Evolutionary conservation across 2,329 filamentous ascomycete genomes (phyloP), one percentile per base, ranked within the genome.

Genomic region (Sarocladium strictum): DNA sequence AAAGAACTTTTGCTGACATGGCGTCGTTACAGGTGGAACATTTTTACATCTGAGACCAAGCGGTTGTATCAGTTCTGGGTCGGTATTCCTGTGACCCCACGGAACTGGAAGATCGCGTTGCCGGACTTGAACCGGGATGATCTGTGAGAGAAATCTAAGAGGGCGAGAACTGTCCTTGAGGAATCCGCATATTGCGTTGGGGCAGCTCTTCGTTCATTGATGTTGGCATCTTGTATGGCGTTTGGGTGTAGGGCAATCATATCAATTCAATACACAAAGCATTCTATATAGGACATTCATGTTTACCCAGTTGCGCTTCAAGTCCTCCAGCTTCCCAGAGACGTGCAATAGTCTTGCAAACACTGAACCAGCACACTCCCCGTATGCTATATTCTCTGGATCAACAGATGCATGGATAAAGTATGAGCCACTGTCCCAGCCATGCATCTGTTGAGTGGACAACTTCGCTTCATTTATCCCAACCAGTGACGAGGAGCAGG

Each of bases 21-120:
- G 17, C 12, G 3, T 32, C 9, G 40, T 4, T 35, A 19, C 55
- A 78, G 76, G 1, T 77, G 67, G 61, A 53, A 70, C 12, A 73
- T 82, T 27, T 14, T 74, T n/a, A 61, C 65, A 3, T 69, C 71
- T 0, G 80, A 83, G 60, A 52, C 73, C 2, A 57, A 64, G 15
- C 74, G 80, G 3, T 60, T 78, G 6, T 79, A 72, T 67, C 74
- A 78, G 56, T 72, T 67, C 57, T 83, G 76, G 61, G 66, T 83
- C 17, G 80, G 80, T 15, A 67, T 82, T 47, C 79, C 80, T 1
- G 72, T 81, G 15, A 65, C 62, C 3, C 76, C 75, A 1, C 69
- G 79, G 54, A 69, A 63, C 38, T 83, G 79, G 76, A 68, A 62
- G 47, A 66, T 81, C 50, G 60, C 69, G 55, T 62, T 74, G 14